Evolutionary conservation across 305 asterid species (phyloP), one percentile per base, ranked within the genome.

Genomic region (Fraxinus dipetala): DNA sequence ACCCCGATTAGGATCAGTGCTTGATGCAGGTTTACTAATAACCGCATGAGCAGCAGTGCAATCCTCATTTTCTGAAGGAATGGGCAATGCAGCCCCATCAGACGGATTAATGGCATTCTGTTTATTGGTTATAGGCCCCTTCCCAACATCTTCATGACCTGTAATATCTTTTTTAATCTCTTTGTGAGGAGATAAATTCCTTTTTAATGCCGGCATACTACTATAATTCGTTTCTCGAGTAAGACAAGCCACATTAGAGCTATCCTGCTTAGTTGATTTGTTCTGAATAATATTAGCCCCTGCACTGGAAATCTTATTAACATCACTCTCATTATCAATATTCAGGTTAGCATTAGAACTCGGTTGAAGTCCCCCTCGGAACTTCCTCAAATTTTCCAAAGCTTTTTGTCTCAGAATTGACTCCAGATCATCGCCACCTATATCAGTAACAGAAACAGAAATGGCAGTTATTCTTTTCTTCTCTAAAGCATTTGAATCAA

Each of bases 381-480:
- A 95, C 87, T 88, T 94, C 88, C 84, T 87, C 56, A 95, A 86
- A 84, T 92, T 95, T 86, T 95, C 97, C 80, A 95, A 82, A 24
- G 99, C 99, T 86, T 88, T 94, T 83, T 89, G 92, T 91, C 98
- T 92, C 90, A 95, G 86, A 78, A 89, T 83, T 30, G 84, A 82
- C 89, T 95, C 99, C 48, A 91, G 85, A 86, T 84, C 91, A 59
- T 84, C 89, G 75, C 85, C 87, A 40, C 78, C 92, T 56, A 79
- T 69, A 78, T 83, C 80, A 81, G 89, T 81, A 86, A 43, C 85
- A 61, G 81, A 79, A 61, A 61, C 82, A 83, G 86, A 83, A 36
- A 18, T 73, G 9, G 48, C 79, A 10, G n/a, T 82, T 77, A 79
- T 81, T 63, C 77, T 88, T 78, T 59, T 88, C 82, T 65, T 75